Conservation (phyloP, 208 protist genomes). For the Leishmania major region DNA sequence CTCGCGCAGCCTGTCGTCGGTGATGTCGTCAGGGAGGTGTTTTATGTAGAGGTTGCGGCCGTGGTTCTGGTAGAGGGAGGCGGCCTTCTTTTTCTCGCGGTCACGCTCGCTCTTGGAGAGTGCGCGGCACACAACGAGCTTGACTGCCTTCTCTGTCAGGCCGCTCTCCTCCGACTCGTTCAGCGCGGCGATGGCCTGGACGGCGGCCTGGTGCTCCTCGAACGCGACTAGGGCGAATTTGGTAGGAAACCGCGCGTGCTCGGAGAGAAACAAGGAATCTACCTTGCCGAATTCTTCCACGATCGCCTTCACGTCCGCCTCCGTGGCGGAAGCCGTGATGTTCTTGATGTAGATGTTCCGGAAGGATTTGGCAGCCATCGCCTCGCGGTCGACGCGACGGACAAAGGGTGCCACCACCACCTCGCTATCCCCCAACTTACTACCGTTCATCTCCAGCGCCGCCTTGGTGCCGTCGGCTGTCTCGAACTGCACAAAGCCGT, state of each 20-base stretch:
- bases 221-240: conserved; percentile 96
- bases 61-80: conserved; percentile 49
- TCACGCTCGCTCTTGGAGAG: conserved; percentile 57
- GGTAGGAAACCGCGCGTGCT: conserved; percentile 38
- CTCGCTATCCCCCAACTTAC: conserved; percentile 78
- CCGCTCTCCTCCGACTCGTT: conserved; percentile 39
- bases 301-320: conserved; percentile 70
- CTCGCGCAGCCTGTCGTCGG: conserved; percentile 43
- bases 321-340: conserved; percentile 57
- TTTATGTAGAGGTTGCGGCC: conserved; percentile 77
- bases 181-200: conserved; percentile 65
- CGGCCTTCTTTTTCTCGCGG: conserved; percentile 33
- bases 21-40: conserved; percentile 53
- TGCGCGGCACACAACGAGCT: conserved; percentile 49
- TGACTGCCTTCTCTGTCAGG: conserved; percentile 18
- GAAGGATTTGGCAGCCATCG: conserved; percentile 75
- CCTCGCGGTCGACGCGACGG: conserved; percentile 76
- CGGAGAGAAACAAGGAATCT: conserved; percentile 49
- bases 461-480: conserved; percentile 86
- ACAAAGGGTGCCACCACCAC: conserved; percentile 87
- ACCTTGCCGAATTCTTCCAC: conserved; percentile 85
- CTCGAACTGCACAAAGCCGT: conserved; percentile 98
- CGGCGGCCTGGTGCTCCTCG: conserved; percentile 76
- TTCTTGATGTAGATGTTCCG: conserved; percentile 97
- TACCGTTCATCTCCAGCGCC: conserved; percentile 94